Conservation (phyloP, 2,329 filamentous ascomycete species). For the Hymenoscyphus fructigenus region DNA sequence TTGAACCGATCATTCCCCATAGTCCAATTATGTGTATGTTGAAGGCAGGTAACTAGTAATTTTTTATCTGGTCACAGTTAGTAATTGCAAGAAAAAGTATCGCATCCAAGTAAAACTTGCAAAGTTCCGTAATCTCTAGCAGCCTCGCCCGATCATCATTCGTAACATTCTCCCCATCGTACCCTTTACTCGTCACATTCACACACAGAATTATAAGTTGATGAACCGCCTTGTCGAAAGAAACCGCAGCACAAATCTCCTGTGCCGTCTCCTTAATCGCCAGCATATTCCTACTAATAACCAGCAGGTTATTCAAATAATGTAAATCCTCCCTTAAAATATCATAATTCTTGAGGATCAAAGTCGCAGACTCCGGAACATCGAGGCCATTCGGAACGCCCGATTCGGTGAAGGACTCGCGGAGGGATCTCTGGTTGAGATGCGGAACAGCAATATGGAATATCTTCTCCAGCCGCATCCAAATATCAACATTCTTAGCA, state of each 20-base stretch:
- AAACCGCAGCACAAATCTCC: conserved; percentile 62
- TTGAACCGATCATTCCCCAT: conserved; percentile 69
- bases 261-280: conserved; percentile 65
- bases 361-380: conserved; percentile 60
- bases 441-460: conserved; percentile 61
- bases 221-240: conserved; percentile 65
- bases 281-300: conserved; percentile 63
- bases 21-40: conserved; percentile 69
- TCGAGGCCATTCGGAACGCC: conserved; percentile 55
- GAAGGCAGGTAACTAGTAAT: conserved; percentile 62
- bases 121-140: conserved; percentile 63
- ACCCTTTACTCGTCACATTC: conserved; percentile 66
- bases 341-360: conserved; percentile 63
- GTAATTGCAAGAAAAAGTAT: not conserved
- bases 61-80: conserved; percentile 55
- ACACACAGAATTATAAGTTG: conserved; percentile 65
- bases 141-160: conserved; percentile 56
- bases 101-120: conserved; percentile 41
- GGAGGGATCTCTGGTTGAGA: conserved; percentile 59
- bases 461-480: conserved; percentile 63
- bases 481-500: conserved; percentile 62
- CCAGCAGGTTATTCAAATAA: conserved; percentile 65
- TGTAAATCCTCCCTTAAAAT: conserved; percentile 61
- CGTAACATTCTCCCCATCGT: conserved; percentile 61
- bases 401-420: conserved; percentile 52